These are phyloP conservation scores for Penicillium sp. DNA, from an alignment of 2,329 filamentous ascomycete species.

Conservation along the genomic window DNA sequence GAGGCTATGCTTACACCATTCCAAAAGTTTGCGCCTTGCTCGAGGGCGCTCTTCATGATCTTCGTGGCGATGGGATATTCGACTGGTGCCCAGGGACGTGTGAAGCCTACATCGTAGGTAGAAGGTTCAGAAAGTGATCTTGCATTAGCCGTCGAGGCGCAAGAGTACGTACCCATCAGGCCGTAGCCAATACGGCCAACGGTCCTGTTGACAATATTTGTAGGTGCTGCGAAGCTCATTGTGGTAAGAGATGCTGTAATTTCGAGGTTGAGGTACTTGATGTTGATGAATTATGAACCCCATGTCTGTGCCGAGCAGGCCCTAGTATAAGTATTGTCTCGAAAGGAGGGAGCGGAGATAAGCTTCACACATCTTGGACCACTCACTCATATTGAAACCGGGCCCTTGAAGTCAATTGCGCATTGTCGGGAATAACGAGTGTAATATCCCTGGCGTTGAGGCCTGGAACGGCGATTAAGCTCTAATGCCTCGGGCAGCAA, in stretches of 20 bases:
- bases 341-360: not conserved
- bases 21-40: conserved; percentile 23
- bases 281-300: not conserved
- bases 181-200: conserved; percentile 22
- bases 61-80: not conserved
- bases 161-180: conserved; percentile 21
- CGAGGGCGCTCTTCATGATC: conserved; percentile 10
- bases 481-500: not conserved
- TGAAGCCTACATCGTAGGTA: conserved; percentile 20
- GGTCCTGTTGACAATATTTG: not conserved
- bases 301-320: not conserved
- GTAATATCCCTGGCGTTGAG: no score
- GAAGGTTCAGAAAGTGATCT: not conserved
- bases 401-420: no score
- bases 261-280: not conserved
- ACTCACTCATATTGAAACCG: no score
- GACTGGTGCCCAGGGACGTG: conserved; percentile 19
- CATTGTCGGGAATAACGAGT: not conserved
- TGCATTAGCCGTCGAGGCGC: not conserved
- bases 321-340: not conserved
- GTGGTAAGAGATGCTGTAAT: not conserved
- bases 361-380: no score
- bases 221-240: not conserved
- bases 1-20: conserved; percentile 19
- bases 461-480: not conserved